These are phyloP conservation scores for Bipolaris bicolor DNA, from an alignment of 2,329 filamentous ascomycete species.

Conservation along the genomic window DNA sequence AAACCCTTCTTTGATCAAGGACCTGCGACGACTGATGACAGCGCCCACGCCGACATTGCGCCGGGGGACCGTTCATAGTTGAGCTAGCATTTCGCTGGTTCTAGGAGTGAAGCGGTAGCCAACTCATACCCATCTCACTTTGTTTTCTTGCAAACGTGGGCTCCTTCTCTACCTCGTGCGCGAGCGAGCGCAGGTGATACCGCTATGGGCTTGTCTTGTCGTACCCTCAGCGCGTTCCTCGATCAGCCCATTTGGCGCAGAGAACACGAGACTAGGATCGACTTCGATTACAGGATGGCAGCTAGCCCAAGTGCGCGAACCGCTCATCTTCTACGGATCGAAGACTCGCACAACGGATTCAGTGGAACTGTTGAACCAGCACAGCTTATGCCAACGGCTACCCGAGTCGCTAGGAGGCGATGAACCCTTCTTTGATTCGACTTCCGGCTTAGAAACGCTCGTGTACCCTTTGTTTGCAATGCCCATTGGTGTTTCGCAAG, in stretches of 20 bases:
- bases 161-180: neutral
- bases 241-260: neutral
- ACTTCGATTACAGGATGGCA: slow-evolving; percentile 11
- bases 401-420: slow-evolving; percentile 11
- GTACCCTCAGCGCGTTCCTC: neutral
- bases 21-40: slow-evolving; percentile 12
- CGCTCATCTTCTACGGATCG: slow-evolving; percentile 10
- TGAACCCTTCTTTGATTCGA: slow-evolving; percentile 8
- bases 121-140: slow-evolving; percentile 3
- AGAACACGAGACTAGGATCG: slow-evolving; percentile 8
- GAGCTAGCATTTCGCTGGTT: neutral
- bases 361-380: slow-evolving; percentile 38
- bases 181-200: slow-evolving; percentile 4
- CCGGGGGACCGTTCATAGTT: neutral
- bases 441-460: slow-evolving; percentile 6
- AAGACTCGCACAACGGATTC: slow-evolving; percentile 42
- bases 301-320: slow-evolving; percentile 11
- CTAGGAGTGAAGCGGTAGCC: neutral
- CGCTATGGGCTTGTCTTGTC: slow-evolving; percentile 3
- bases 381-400: slow-evolving; percentile 30
- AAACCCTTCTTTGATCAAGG: slow-evolving; percentile 15
- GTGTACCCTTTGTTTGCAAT: slow-evolving; percentile 1
- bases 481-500: slow-evolving; percentile 4
- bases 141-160: neutral
- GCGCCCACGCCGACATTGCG: neutral